Base-by-base conservation (phyloP, 108 stramenopile genomes). In the Skeletonema marinoi region DNA sequence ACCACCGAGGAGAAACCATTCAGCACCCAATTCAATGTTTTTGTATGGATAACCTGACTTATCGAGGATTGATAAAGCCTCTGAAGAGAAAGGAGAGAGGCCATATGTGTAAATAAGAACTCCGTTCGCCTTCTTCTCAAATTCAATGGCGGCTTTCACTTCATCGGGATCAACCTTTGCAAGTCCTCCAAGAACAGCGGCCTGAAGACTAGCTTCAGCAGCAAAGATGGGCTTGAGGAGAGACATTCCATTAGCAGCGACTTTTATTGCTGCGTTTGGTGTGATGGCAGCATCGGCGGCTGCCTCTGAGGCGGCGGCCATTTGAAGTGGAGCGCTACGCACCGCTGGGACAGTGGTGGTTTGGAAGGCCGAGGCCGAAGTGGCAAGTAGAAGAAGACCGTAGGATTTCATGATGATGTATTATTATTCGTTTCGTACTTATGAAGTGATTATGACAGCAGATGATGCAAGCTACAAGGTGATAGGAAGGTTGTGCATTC, bases 61-160 rank as follows among this genome's bases (percentile, higher is more conserved):
- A 14, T 92, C 87, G 50, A 92, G 76, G 30, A 92, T 82, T 17
- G 78, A 62, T 8, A 87, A n/a, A 1, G 92, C 92, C 70, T 90
- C 92, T 16, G 88, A 63, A 8, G 69, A 73, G 66, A 92, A 92
- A 4, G 92, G 92, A 32, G 79, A 81, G 4, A 90, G 75, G 4
- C 82, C 86, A 60, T 92, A 90, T 2, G 88, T 93, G 72, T 93
- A 93, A 41, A 93, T 89, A 25, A 92, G 61, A 56, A 85, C 81
- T 17, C 78, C 70, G 68, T 81, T 88, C 13, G 44, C 62, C 39
- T 80, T 78, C 59, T 83, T 83, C 14, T 32, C 46, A 29, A 66
- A 65, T 41, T 77, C 76, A 31, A 86, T 81, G 21, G 75, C 16
- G 10, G 65, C n/a, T 2, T 81, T 71, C 11, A 88, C 86, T 19